Evolutionary conservation across 306 rosid species (phyloP), one percentile per base, ranked within the genome.

Genomic region (Vicia faba): DNA sequence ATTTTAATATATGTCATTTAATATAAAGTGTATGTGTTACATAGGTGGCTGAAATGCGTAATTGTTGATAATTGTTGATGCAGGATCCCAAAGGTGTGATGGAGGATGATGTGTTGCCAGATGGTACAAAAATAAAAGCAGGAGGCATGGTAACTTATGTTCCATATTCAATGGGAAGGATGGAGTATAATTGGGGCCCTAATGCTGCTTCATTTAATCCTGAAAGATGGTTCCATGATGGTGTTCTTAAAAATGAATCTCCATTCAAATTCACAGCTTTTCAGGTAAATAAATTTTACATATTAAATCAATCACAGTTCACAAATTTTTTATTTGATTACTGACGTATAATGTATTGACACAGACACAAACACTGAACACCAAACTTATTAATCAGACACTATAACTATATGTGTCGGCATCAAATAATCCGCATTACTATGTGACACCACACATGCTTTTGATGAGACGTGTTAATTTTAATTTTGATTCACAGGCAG

Each of bases 131-230:
- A 75, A 75, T 90, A 53, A 93, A 77, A 83, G 98, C 96, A 61
- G 99, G 99, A 36, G 99, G 99, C 12, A 84, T 93, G 97, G 96
- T 93, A 66, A 93, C 97, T 44, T 93, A 90, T 35, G 96, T 90
- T 53, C 99, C 99, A 35, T 93, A 93, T 76, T 93, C 99, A 2
- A 90, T 90, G 99, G 99, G 96, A 10, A 93, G 95, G 55, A 90
- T 93, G 97, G 91, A 84, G 56, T 88, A 88, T 80, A 88, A 93
- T 14, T 93, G 97, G 98, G 97, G 98, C 5, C 66, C 84, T 54
- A 89, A 83, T 83, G 99, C 96, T 15, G 35, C 92, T 59, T 82
- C 85, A 40, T 93, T 93, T 65, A 70, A 51, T 15, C 99, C 96
- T n/a, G 95, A 88, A 41, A 75, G 97, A 70, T 90, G 99, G 99